Evolutionary conservation across 805 yeast species (phyloP).

Genomic region (Sugiyamaella lignohabitans): DNA sequence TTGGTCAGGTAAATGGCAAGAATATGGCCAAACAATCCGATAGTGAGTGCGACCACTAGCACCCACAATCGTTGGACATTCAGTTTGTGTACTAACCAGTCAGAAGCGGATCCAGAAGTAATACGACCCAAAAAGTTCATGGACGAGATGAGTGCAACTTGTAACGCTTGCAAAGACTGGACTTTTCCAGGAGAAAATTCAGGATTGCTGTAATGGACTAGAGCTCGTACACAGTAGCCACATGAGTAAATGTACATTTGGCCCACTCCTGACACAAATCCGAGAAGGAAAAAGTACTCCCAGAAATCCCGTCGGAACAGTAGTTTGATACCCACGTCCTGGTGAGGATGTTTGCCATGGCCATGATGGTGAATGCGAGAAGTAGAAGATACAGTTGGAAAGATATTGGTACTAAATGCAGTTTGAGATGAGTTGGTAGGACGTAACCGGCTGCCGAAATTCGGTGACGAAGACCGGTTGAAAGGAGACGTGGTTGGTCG

Average conservation of each 20-base stretch:
- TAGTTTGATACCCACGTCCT: constrained; percentile 17
- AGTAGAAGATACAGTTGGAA: too few species aligned
- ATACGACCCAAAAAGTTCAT: constrained; percentile 63
- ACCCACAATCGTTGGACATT: constrained; percentile 49
- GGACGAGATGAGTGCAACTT: constrained; percentile 61
- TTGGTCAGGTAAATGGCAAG: constrained; percentile 33
- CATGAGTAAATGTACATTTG: constrained; percentile 69
- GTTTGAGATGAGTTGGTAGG: too few species aligned
- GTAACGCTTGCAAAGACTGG: constrained; percentile 57
- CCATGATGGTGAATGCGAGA: not conserved
- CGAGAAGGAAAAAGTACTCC: constrained; percentile 44
- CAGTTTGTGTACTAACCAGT: constrained; percentile 43
- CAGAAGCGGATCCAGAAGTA: constrained; percentile 57
- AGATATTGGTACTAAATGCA: too few species aligned
- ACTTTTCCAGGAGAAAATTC: constrained; percentile 13
- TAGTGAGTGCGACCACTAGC: constrained; percentile 45
- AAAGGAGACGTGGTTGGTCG: too few species aligned
- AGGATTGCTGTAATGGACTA: constrained; percentile 21
- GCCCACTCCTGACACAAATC: constrained; percentile 56
- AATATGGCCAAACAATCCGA: constrained; percentile 46
- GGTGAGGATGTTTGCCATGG: not conserved
- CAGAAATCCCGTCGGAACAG: constrained; percentile 39
- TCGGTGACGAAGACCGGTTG: too few species aligned
- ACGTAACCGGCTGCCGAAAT: too few species aligned
- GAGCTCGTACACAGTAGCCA: constrained; percentile 61